Conservation (phyloP, 768 basidiomycete genomes). For the Piloderma croceum region DNA sequence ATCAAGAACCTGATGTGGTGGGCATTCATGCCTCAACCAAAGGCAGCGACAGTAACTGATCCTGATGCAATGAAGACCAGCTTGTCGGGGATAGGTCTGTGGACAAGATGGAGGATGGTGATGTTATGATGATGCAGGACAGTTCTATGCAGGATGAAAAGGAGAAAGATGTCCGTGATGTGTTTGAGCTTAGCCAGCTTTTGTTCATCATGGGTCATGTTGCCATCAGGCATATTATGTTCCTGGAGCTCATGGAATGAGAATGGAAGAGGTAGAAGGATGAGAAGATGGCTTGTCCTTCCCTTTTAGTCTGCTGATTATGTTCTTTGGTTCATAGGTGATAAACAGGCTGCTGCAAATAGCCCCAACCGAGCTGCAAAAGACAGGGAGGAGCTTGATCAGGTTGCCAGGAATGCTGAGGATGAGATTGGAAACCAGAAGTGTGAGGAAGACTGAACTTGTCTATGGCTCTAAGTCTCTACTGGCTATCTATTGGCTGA, state of each 20-base stretch:
- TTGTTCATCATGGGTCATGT: constrained; percentile 94
- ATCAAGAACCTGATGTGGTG: constrained; percentile 75
- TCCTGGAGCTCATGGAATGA: constrained; percentile 89
- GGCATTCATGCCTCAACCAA: constrained; percentile 66
- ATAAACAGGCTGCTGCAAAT: constrained; percentile 48
- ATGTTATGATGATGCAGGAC: no score
- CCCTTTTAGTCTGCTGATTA: constrained; percentile 1
- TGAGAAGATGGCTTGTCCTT: constrained; percentile 71
- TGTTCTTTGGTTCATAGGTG: constrained; percentile 33
- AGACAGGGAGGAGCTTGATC: constrained; percentile 85
- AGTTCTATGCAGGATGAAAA: constrained; percentile 16
- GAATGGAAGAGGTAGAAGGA: constrained; percentile 98
- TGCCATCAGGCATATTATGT: constrained; percentile 96
- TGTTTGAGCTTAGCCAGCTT: constrained; percentile 88
- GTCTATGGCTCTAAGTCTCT: constrained; percentile 83
- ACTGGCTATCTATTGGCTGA: no score
- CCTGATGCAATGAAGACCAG: constrained; percentile 40
- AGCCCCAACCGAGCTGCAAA: constrained; percentile 41
- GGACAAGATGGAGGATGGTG: no score
- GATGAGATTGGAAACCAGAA: constrained; percentile 95
- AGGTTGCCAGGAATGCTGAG: constrained; percentile 95
- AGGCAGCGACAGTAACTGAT: constrained; percentile 17
- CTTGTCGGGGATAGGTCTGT: constrained; percentile 61
- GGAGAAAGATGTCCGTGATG: constrained; percentile 72
- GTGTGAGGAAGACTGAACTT: constrained; percentile 80